A percentile compares a stretch with the other conserved stretches of the same genome.
phyloP scores from a whole-genome alignment of 768 basidiomycete species.

The Leccinum obscurum region DNA sequence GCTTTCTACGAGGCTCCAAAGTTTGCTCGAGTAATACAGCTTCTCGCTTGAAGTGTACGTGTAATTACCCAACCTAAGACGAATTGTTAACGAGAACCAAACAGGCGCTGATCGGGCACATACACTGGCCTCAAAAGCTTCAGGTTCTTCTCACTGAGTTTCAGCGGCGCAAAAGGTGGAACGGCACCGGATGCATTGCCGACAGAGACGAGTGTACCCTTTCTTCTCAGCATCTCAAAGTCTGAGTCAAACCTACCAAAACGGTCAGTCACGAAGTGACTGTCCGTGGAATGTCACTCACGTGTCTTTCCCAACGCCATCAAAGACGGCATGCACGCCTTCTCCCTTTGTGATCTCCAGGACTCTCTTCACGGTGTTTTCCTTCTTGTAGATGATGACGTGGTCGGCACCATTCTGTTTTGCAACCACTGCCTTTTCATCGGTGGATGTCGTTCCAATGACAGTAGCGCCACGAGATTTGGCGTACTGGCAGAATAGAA shows the following conservation, averaged over 20 bases:
- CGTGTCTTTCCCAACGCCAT: constrained; percentile 98
- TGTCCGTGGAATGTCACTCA: constrained; percentile 38
- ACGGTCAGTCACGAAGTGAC: constrained; percentile 3
- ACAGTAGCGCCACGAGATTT: constrained; percentile 79
- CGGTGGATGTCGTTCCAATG: constrained; percentile 89
- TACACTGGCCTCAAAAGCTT: constrained; percentile 77
- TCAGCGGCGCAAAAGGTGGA: constrained; percentile 70
- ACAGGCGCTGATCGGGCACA: constrained; percentile 15
- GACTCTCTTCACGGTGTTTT: constrained; percentile 73
- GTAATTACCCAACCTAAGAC: constrained; percentile 67
- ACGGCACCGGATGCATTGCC: constrained; percentile 92
- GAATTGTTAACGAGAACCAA: constrained; percentile 6
- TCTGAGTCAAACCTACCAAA: constrained; percentile 66
- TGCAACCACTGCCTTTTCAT: constrained; percentile 81
- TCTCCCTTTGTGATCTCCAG: constrained; percentile 74
- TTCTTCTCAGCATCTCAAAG: constrained; percentile 79
- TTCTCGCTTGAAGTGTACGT: constrained; percentile 72
- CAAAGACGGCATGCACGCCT: constrained; percentile 85
- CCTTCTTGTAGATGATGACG: constrained; percentile 78
- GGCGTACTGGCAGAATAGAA: constrained; percentile 66
- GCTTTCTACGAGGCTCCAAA: constrained; percentile 60
- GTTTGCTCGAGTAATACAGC: constrained; percentile 57
- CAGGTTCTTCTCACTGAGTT: constrained; percentile 79
- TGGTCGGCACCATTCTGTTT: constrained; percentile 80
- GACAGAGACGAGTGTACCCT: constrained; percentile 86